Conservation (phyloP, 257 asterid species). For the Rhazya stricta region DNA sequence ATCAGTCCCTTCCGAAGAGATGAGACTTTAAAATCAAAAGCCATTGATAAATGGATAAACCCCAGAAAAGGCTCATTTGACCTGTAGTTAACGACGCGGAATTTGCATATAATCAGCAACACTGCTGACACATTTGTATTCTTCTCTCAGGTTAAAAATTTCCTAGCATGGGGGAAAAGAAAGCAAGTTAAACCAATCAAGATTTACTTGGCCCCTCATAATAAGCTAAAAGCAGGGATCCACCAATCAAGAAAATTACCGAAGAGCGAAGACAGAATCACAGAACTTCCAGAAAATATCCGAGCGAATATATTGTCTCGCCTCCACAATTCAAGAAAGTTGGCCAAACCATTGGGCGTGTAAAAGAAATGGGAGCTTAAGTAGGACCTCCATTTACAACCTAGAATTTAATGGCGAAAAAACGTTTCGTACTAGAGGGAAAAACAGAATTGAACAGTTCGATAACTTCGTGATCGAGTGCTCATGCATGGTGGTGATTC, state of each 20-base stretch:
- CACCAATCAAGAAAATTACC: not conserved
- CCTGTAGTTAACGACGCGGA: too few species aligned
- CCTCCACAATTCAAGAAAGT: not conserved
- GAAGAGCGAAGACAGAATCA: not conserved
- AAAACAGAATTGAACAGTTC: not conserved
- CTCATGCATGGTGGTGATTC: not conserved
- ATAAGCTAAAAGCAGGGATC: not conserved
- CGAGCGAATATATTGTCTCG: not conserved
- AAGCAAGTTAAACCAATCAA: not conserved
- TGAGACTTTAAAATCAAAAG: too few species aligned
- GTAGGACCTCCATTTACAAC: not conserved
- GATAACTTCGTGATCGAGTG: not conserved
- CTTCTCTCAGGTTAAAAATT: too few species aligned
- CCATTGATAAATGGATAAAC: too few species aligned
- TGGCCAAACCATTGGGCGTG: not conserved
- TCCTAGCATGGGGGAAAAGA: not conserved
- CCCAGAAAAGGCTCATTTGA: too few species aligned
- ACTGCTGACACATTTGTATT: too few species aligned
- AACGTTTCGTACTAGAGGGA: accelerated
- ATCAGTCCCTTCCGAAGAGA: too few species aligned
- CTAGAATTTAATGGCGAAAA: not conserved
- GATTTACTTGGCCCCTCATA: not conserved
- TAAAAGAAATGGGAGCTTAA: not conserved
- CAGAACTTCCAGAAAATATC: not conserved
- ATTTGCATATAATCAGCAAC: too few species aligned